A percentile compares a stretch with the other conserved stretches of the same genome.
Evolutionary conservation across 768 basidiomycete genomes (phyloP).

Genomic region (Russula vinacea): DNA sequence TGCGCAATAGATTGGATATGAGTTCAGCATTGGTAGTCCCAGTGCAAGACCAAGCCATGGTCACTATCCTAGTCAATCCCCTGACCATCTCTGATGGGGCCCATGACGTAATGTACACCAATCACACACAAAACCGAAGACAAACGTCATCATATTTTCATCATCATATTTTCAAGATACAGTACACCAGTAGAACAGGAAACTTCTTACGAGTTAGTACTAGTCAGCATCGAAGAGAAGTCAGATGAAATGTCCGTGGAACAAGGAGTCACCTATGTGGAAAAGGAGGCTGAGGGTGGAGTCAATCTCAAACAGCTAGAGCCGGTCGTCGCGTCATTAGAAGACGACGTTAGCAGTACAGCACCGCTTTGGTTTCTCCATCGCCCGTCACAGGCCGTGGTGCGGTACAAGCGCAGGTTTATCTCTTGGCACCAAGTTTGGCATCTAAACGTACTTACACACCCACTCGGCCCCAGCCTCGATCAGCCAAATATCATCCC

Average conservation of each 20-base stretch:
- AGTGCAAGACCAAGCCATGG: slow-evolving; percentile 81
- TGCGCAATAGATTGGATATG: slow-evolving; percentile 57
- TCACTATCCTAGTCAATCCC: background rate
- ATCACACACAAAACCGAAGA: no score
- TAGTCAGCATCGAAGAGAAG: background rate
- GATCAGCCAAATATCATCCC: slow-evolving; percentile 42
- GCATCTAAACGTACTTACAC: background rate
- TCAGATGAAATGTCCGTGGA: no score
- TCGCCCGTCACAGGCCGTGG: background rate
- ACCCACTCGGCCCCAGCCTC: slow-evolving; percentile 17
- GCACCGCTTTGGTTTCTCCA: background rate
- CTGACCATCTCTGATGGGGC: background rate
- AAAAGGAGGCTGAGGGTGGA: no score
- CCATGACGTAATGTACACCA: background rate
- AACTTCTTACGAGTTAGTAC: background rate
- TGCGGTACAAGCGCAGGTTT: background rate
- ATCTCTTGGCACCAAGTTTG: background rate
- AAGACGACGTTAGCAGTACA: no score
- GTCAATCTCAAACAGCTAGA: slow-evolving; percentile 42
- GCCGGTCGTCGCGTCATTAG: slow-evolving; percentile 44
- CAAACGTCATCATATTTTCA: no score
- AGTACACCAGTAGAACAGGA: no score
- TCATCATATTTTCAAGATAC: no score
- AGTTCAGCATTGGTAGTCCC: slow-evolving; percentile 72
- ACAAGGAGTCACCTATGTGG: no score